Percentiles rank a stretch among this genome's conserved stretches.
Evolutionary conservation across 2,329 filamentous ascomycete genomes (phyloP).

Genomic region (Beauveria brongniartii): DNA sequence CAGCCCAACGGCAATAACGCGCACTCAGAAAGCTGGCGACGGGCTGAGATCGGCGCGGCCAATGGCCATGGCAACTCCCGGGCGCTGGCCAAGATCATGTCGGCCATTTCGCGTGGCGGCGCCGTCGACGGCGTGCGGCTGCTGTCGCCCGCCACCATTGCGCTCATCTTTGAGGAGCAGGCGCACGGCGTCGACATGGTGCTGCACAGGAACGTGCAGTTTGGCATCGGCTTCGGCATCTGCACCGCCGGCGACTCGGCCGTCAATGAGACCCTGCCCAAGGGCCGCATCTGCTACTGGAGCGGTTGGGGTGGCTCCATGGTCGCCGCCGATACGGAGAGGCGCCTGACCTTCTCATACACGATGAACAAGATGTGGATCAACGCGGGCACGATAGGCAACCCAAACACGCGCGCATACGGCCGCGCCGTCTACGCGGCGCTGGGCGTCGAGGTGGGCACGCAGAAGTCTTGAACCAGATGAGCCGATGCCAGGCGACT

Average conservation of each 20-base stretch:
- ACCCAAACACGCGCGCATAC: conserved; percentile 2
- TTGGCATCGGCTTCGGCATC: conserved; percentile 35
- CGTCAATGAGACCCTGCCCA: conserved; percentile 19
- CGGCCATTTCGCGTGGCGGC: conserved; percentile 17
- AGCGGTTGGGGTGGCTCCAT: conserved; percentile 38
- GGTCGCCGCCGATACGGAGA: conserved; percentile 33
- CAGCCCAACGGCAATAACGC: conserved; percentile 15
- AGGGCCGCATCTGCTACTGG: conserved; percentile 31
- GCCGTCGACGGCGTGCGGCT: conserved; percentile 20
- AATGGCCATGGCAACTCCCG: conserved; percentile 40
- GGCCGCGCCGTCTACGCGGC: neutral
- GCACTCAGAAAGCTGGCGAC: conserved; percentile 26
- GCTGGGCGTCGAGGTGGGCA: neutral
- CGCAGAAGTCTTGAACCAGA: neutral
- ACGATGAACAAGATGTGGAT: conserved; percentile 36
- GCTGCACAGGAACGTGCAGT: conserved; percentile 24
- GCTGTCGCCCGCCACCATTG: conserved; percentile 32
- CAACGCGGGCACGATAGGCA: neutral
- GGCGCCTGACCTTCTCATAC: conserved; percentile 34
- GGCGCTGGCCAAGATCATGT: conserved; percentile 32
- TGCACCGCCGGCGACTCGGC: conserved; percentile 17
- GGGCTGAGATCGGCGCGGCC: conserved; percentile 30
- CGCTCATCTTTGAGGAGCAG: conserved; percentile 38
- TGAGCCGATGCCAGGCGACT: neutral
- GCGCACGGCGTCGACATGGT: conserved; percentile 32